These are phyloP conservation scores for Fusarium pseudocircinatum DNA, from an alignment of 2,329 filamentous ascomycete species.

Conservation along the genomic window DNA sequence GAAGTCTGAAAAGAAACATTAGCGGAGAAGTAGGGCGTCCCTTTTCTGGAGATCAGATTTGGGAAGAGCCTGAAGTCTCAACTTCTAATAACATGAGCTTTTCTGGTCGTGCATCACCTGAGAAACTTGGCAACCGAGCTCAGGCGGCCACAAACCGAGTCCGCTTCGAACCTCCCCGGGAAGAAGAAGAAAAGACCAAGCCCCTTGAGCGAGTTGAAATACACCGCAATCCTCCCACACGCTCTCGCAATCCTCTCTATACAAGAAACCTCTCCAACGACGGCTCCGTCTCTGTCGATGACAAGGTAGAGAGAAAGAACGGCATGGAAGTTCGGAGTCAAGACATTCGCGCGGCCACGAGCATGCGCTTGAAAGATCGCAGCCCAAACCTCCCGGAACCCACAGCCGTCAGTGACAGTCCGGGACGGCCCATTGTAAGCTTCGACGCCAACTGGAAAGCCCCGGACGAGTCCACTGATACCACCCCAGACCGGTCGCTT, in stretches of 20 bases:
- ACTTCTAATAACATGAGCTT: conserved; percentile 11
- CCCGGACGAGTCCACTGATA: conserved; percentile 75
- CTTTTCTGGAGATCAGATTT: conserved; percentile 83
- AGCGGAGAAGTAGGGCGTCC: conserved; percentile 73
- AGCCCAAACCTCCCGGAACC: conserved; percentile 89
- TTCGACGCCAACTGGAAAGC: conserved; percentile 88
- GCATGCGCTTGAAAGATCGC: conserved; percentile 86
- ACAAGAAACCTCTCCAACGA: conserved; percentile 67
- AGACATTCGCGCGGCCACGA: conserved; percentile 90
- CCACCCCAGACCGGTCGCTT: conserved; percentile 58
- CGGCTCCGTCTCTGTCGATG: conserved; percentile 46
- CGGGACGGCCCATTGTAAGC: conserved; percentile 95
- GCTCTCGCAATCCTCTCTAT: conserved; percentile 84
- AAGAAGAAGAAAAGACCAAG: conserved; percentile 50
- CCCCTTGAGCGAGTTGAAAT: conserved; percentile 73
- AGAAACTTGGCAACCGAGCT: conserved; percentile 48
- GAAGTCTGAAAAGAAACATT: conserved; percentile 74
- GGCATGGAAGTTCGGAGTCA: conserved; percentile 85
- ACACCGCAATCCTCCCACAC: conserved; percentile 82
- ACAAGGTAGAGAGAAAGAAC: conserved; percentile 71
- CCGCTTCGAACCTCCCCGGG: conserved; percentile 54
- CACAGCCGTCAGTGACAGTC: conserved; percentile 88
- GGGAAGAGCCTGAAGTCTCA: conserved; percentile 79
- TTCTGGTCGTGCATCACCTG: conserved; percentile 46
- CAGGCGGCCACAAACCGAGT: conserved; percentile 46